Base-by-base conservation (phyloP, 352 stramenopile species). In the Sclerospora graminicola region DNA sequence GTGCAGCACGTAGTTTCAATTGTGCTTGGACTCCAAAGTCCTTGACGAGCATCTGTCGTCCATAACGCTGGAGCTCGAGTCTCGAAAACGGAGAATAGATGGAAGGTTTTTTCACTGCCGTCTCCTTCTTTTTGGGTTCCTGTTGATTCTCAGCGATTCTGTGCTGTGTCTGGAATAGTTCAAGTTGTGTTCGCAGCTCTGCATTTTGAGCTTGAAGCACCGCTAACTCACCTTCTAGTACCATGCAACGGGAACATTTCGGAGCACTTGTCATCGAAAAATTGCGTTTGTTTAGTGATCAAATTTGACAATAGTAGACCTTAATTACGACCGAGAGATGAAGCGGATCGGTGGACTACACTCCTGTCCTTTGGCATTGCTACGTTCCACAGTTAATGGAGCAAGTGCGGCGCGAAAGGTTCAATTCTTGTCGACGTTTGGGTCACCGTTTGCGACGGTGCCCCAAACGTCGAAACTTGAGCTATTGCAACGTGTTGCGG, bases 41-140 rank as follows among this genome's bases (percentile, higher is more conserved):
- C 36, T 79, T 60, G 4, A 98, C 76, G 15, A 97, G 78, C 57
- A 99, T 89, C 58, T 98, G 95, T 10, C 95, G 74, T 4, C 87
- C 93, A 66, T 98, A 99, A 26, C 94, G 77, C 49, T 89, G 55
- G 29, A 89, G 44, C 24, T 89, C 69, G 9, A 49, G 7, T 4
- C 50, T 66, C 7, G 69, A 69, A 38, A 84, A 67, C 1, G 51
- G 38, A n/a, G 73, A 81, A 19, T 48, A 80, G 14, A 7, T 33
- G 20, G 18, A 56, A 51, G 43, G n/a, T n/a, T n/a, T 53, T 11
- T 51, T 44, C 29, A 24, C 13, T 43, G 30, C 14, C 15, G 26
- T 45, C 31, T 48, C 35, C 15, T 35, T 29, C 1, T 3, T 20
- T 21, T 45, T 9, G 3, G 42, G 19, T 28, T 48, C 18, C 20